Evolutionary conservation across 106 monocot species (phyloP), one percentile per base, ranked within the genome.

Genomic region (Acanthochlamys bracteata): DNA sequence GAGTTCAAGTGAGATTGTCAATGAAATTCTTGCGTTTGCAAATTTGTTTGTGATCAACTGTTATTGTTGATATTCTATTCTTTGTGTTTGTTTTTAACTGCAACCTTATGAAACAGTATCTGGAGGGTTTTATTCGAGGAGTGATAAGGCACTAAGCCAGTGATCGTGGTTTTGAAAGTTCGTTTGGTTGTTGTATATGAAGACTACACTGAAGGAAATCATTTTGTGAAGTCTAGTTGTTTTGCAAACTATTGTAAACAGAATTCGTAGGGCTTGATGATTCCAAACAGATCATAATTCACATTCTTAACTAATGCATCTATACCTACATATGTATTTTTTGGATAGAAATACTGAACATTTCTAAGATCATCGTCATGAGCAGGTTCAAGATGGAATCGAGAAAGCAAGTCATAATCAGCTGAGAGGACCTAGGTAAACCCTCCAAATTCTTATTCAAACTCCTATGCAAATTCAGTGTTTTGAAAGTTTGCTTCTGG

Each of bases 361-460:
- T 33, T 33, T 33, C 33, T 33, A 33, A 33, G 9, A 49, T 49
- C 2, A 49, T 61, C 71, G 69, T 57, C 42, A 17, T 59, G n/a
- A 58, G 60, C 61, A 88, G 88, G 80, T 88, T 63, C 77, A 83
- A 67, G 88, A 88, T 63, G 88, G 78, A 67, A 83, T 88, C 58
- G 59, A 80, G 24, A 83, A 73, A 26, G 83, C 75, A 70, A 54
- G 33, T 16, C 77, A 74, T 25, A 63, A 74, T 70, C 54, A 59
- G 12, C 68, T 57, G 15, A 62, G 69, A 20, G 55, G 45, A 24
- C 60, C 73, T 13, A 71, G 80, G 88, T 88, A 68, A 72, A 41
- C 42, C 60, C 12, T 17, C 3, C 20, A 15, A 49, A 14, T 49
- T 49, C 17, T 17, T 49, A 49, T 49, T 49, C 17, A 17, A 17